Base-by-base conservation (phyloP, 1,284 basidiomycete genomes). In the Neonothopanus nambi region DNA sequence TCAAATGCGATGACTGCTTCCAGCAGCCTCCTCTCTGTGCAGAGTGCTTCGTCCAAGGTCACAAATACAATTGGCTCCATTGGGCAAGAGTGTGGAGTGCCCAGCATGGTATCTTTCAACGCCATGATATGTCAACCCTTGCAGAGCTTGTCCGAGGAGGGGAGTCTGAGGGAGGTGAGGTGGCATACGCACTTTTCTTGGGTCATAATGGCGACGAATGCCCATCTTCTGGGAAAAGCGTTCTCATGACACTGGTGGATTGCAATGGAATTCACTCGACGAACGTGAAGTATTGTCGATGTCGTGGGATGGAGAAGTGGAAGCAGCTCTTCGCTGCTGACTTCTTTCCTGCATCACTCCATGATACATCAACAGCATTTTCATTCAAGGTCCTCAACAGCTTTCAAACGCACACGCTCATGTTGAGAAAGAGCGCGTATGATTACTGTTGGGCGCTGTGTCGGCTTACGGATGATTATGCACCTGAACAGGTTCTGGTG, bases 321-420 rank as follows among this genome's bases (percentile, higher is more conserved):
- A 13, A 51, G 5, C 69, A 71, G 44, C 57, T 71, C 0, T n/a
- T n/a, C n/a, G n/a, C n/a, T n/a, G n/a, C n/a, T n/a, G n/a, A n/a
- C n/a, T n/a, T n/a, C n/a, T n/a, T n/a, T n/a, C n/a, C n/a, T n/a
- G n/a, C n/a, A n/a, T n/a, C n/a, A n/a, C n/a, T n/a, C n/a, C n/a
- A n/a, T n/a, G n/a, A n/a, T n/a, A n/a, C n/a, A n/a, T n/a, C n/a
- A n/a, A n/a, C n/a, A n/a, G n/a, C n/a, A n/a, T n/a, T n/a, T n/a
- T n/a, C n/a, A n/a, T n/a, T n/a, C n/a, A n/a, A n/a, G n/a, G n/a
- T n/a, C n/a, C n/a, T 56, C 70, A 37, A 56, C 55, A 0, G 39
- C 55, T 70, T 65, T 47, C 65, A 69, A 30, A n/a, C 65, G 4
- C 57, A 63, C 17, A 63, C 61, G 18, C 41, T 67, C 3, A 60